These are phyloP conservation scores for Starmerella etchellsii DNA, from an alignment of 805 yeast species.

Conservation along the genomic window DNA sequence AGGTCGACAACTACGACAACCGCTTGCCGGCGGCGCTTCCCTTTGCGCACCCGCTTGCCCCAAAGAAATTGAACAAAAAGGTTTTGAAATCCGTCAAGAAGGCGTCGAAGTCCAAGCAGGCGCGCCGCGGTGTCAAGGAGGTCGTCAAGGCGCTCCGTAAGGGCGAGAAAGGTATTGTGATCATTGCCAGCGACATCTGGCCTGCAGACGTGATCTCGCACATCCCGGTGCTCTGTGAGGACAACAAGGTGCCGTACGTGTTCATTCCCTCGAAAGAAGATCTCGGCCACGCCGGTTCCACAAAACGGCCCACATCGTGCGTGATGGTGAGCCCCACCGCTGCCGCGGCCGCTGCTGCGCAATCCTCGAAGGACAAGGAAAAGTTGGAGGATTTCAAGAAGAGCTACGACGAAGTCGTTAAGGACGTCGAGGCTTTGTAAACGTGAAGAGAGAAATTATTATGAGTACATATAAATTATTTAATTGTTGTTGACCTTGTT, in stretches of 20 bases:
- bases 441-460: neutral
- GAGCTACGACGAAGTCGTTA: constrained; percentile 81
- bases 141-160: constrained; percentile 95
- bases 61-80: constrained; percentile 91
- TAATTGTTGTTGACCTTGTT: constrained; percentile 10
- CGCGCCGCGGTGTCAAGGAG: constrained; percentile 97
- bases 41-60: constrained; percentile 89
- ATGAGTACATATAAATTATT: neutral
- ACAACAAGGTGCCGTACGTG: constrained; percentile 74
- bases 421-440: constrained; percentile 47
- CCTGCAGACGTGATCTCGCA: constrained; percentile 97
- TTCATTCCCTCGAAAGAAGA: constrained; percentile 97
- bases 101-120: constrained; percentile 96
- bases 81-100: constrained; percentile 90
- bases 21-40: constrained; percentile 83
- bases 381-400: constrained; percentile 84
- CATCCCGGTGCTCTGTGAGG: constrained; percentile 95
- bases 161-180: constrained; percentile 93
- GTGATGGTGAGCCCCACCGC: constrained; percentile 77
- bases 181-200: constrained; percentile 95
- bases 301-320: constrained; percentile 97
- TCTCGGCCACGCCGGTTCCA: constrained; percentile 96
- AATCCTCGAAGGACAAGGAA: constrained; percentile 42
- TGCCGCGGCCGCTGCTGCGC: constrained; percentile 53
- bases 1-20: constrained; percentile 64